Base-by-base conservation (phyloP, 768 basidiomycete species). In the Auricularia cornea region DNA sequence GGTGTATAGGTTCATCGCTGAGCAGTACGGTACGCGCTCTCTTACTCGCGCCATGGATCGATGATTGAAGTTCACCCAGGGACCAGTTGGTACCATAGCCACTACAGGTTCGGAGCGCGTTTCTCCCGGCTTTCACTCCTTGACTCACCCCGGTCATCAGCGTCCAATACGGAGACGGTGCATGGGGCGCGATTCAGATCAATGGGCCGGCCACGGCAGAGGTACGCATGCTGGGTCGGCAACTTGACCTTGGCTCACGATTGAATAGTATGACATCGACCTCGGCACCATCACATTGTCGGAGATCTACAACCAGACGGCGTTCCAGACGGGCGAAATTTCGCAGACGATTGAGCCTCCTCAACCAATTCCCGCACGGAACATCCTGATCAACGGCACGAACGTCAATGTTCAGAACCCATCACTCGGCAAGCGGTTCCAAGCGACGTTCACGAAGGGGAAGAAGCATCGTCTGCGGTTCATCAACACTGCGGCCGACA, bases 231-330 rank as follows among this genome's bases (percentile, higher is more conserved):
- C n/a, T n/a, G n/a, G n/a, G n/a, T n/a, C n/a, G n/a, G n/a, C n/a
- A n/a, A n/a, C n/a, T n/a, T n/a, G n/a, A n/a, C n/a, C n/a, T n/a
- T n/a, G n/a, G n/a, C n/a, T n/a, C n/a, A n/a, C n/a, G 16, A 20
- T 23, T 48, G 81, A 90, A 70, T 86, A 87, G 65, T 88, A 77
- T 44, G 81, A 86, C 0, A 86, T 87, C 66, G 89, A 92, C 71
- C 73, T 89, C 40, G 69, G 98, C 59, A 81, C 84, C 51, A 63
- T 98, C 63, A 81, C 92, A 16, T 93, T 89, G 32, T 94, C 94
- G 0, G 96, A 98, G 73, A 86, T 96, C 23, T 97, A 96, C 74
- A 31, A 29, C 54, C 30, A 57, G 28, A 57, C 54, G 18, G 54
- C 54, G 14, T 57, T 29, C 30, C 54, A 57, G 26, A 30, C 16